Base-by-base conservation (phyloP, 495 filamentous ascomycete genomes). In the Penicillium maclennaniae region DNA sequence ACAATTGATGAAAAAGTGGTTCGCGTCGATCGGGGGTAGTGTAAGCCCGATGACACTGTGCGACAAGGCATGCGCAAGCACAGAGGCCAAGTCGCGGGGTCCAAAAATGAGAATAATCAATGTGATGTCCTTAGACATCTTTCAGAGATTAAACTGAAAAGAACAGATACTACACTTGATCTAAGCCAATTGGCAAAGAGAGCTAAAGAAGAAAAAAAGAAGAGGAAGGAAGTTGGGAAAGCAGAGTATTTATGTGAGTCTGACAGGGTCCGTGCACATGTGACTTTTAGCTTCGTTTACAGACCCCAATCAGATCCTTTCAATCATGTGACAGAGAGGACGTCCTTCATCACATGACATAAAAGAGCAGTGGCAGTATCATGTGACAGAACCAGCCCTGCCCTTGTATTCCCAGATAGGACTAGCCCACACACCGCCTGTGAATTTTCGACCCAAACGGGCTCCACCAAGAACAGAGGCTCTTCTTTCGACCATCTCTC, bases 151-250 rank as follows among this genome's bases (percentile, higher is more conserved):
- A 92, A 90, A 92, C 87, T 92, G 87, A 91, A 91, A 92, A 95
- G 89, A 95, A 95, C 89, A 95, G 89, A 93, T 95, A 93, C 89
- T 92, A 93, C 88, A 93, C 89, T 92, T 92, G 89, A 93, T 92
- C 89, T 93, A 73, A 77, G 78, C 77, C 72, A 77, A 75, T 71
- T 70, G 76, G 71, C 73, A 79, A 79, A 76, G 78, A 81, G 75
- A 81, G 74, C 74, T 80, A 67, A 68, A 75, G 58, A 75, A 77
- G 66, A 72, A 72, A 77, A 69, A 68, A 74, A 70, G 66, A 70
- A 71, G 69, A 58, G 53, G 65, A 70, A 69, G 54, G n/a, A 36
- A 3, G 52, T 50, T 27, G 49, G 56, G 60, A 14, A 56, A 45
- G 28, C 23, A 17, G 34, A 26, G 38, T 56, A 55, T 74, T 62